phyloP scores from a whole-genome alignment of 495 filamentous ascomycete genomes.

The Neurospora tetrasperma region DNA sequence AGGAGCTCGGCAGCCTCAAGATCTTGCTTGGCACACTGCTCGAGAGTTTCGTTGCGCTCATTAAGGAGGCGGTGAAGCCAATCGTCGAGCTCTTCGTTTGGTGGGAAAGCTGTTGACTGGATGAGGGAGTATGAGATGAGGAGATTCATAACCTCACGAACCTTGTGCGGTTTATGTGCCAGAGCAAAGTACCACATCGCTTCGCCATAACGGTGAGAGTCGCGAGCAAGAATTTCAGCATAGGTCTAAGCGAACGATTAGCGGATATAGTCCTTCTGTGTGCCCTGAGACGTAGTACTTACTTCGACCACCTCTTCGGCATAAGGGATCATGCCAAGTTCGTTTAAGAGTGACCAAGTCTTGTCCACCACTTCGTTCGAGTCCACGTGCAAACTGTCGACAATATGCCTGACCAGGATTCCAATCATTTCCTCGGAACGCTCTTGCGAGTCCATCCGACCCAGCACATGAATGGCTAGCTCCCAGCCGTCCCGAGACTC shows the following conservation, averaged over 20 bases:
- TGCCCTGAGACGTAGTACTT: constrained; percentile 21
- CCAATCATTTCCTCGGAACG: constrained; percentile 56
- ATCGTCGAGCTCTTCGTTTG: constrained; percentile 54
- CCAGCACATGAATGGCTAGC: constrained; percentile 64
- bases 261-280: constrained; percentile 8
- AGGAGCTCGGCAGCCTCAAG: constrained; percentile 69
- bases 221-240: constrained; percentile 56
- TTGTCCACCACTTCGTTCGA: constrained; percentile 61
- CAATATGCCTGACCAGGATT: constrained; percentile 42
- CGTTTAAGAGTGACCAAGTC: constrained; percentile 58
- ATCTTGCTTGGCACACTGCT: constrained; percentile 54
- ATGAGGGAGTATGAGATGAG: constrained; percentile 78
- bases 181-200: constrained; percentile 81
- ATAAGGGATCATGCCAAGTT: constrained; percentile 57
- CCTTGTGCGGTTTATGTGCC: constrained; percentile 59
- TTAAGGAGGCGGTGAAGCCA: constrained; percentile 54
- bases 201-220: constrained; percentile 63
- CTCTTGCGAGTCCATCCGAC: constrained; percentile 56
- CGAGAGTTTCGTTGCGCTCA: constrained; percentile 55
- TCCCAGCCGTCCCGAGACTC: constrained; percentile 67
- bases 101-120: constrained; percentile 69
- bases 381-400: constrained; percentile 52
- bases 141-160: constrained; percentile 72
- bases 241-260: constrained; percentile 50
- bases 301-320: constrained; percentile 70